These are phyloP conservation scores for Aristolochia fimbriata DNA, from an alignment of 164 flowering plant species.

Conservation along the genomic window DNA sequence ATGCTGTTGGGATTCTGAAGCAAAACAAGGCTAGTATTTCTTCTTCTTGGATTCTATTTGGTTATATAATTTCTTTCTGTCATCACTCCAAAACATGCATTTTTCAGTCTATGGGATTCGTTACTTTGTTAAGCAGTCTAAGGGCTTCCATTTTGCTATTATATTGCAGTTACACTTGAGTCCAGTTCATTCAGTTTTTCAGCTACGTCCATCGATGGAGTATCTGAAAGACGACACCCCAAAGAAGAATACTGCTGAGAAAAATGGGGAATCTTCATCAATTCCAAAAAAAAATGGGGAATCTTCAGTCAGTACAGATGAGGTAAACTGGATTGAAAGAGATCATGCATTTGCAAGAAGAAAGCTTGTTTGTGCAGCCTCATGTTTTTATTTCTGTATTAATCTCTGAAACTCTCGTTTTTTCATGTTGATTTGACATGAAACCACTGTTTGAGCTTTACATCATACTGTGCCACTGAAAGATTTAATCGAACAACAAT, in stretches of 20 bases:
- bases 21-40: slow-evolving; percentile 42
- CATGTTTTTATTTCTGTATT: not conserved
- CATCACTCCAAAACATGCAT: not conserved
- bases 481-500: too few relatives aligned
- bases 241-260: slow-evolving; percentile 18
- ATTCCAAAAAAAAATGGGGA: slow-evolving; percentile 14
- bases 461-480: too few relatives aligned
- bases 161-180: slow-evolving; percentile 80
- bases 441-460: not conserved
- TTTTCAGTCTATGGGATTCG: too few relatives aligned
- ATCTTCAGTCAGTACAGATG: slow-evolving; percentile 22
- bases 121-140: slow-evolving; percentile 7
- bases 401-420: not conserved
- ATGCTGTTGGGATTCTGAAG: slow-evolving; percentile 59
- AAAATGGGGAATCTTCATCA: slow-evolving; percentile 10
- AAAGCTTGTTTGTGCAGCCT: not conserved
- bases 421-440: not conserved
- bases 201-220: slow-evolving; percentile 74
- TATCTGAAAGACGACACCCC: slow-evolving; percentile 25
- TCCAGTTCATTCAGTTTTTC: slow-evolving; percentile 79
- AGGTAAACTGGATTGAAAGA: not conserved
- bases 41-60: not conserved
- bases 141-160: slow-evolving; percentile 8
- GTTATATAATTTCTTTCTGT: not conserved
- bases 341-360: not conserved